Base-by-base conservation (phyloP, 2,329 filamentous ascomycete genomes). In the Parastagonospora nodorum region DNA sequence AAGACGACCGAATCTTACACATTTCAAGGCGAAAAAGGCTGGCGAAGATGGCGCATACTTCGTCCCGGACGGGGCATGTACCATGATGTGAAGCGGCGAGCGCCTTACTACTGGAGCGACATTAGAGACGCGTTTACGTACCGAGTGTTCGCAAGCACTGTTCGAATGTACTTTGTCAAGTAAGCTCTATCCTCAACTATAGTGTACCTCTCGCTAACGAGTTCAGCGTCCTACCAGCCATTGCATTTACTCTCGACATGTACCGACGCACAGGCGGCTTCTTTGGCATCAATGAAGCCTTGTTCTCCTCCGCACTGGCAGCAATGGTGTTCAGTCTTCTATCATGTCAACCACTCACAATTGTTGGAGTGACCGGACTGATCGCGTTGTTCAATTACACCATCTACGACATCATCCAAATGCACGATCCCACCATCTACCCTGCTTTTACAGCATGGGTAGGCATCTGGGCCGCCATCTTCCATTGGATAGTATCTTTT, bases 151-250 rank as follows among this genome's bases (percentile, higher is more conserved):
- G 80, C 82, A 5, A 82, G 78, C 50, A 83, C 78, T 0, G 70
- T 85, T 9, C 79, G 80, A 2, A 85, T 84, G 72, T 84, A 84
- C 67, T 84, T 84, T 67, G 80, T 84, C 60, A 82, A 82, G 75
- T 78, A 54, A 53, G 68, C n/a, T 9, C 3, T 19, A 5, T 14
- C 27, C 27, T 8, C 28, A 14, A 3, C 8, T n/a, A 12, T 28
- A n/a, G n/a, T 6, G 7, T 15, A 11, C 10, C 8, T 24, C 2
- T n/a, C 15, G 30, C 51, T 60, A 45, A 62, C 31, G 7, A 11
- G 11, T 1, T 8, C 28, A 77, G 80, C 52, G 72, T 85, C 1
- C 74, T 85, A 4, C 83, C 83, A 4, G 83, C 83, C 0, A 73
- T 85, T 3, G 83, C 83, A 2, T 85, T 83, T 56, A 79, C 80